These are phyloP conservation scores for Edhazardia aedis DNA, from an alignment of 371 early-diverging fungal species.

Conservation along the genomic window DNA sequence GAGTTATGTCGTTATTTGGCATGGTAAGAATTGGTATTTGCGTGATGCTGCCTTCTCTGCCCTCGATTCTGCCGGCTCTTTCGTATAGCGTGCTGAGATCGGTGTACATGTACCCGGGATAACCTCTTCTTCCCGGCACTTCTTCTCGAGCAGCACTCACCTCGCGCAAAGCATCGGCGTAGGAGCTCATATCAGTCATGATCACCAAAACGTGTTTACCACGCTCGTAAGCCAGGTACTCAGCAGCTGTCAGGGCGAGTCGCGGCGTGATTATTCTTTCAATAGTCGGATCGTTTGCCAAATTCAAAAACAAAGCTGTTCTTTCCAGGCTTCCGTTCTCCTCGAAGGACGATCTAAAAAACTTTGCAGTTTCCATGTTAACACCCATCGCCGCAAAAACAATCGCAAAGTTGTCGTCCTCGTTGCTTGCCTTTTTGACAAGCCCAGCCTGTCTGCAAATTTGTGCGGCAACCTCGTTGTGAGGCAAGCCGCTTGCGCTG, in stretches of 20 bases:
- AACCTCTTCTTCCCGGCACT: constrained; percentile 98
- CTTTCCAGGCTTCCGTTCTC: constrained; percentile 95
- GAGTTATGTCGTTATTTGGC: constrained; percentile 99
- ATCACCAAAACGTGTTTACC: constrained; percentile 98
- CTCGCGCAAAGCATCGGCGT: constrained; percentile 98
- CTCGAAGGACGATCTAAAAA: constrained; percentile 97
- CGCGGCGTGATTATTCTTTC: constrained; percentile 99
- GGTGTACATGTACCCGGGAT: constrained; percentile 99
- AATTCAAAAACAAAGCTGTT: constrained; percentile 90
- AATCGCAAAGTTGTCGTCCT: constrained; percentile 97
- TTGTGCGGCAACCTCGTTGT: constrained; percentile 98
- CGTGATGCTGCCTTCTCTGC: constrained; percentile 94
- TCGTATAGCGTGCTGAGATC: constrained; percentile 98
- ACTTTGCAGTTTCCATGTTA: constrained; percentile 98
- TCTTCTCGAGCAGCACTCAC: constrained; percentile 97
- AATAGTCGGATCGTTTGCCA: constrained; percentile 99
- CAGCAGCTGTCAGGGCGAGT: constrained; percentile 92
- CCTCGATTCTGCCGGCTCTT: constrained; percentile 95
- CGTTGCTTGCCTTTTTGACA: constrained; percentile 80
- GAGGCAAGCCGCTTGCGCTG: constrained; percentile 95
- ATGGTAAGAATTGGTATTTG: constrained; percentile 99
- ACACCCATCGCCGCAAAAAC: constrained; percentile 99
- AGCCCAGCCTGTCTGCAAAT: constrained; percentile 98
- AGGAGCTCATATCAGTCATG: constrained; percentile 98
- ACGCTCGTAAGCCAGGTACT: constrained; percentile 95